phyloP scores from a whole-genome alignment of 176 grass and related monocot genomes.

The Phoenix dactylifera region DNA sequence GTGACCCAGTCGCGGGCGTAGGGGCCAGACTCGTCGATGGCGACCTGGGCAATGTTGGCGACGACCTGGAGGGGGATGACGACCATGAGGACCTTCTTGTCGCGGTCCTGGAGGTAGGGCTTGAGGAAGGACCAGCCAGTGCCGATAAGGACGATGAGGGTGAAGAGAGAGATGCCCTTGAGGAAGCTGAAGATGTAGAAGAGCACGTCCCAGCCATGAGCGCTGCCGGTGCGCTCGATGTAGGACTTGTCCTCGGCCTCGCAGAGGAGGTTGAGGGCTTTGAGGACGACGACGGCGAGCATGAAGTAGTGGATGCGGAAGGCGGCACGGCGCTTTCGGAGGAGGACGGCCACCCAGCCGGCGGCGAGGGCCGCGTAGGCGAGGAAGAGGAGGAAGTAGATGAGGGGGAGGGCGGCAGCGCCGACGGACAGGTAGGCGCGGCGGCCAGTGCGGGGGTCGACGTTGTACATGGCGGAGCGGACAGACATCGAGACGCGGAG shows the following conservation, averaged over 20 bases:
- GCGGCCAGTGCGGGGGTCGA: conserved; percentile 28
- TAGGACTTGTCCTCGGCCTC: too few species aligned
- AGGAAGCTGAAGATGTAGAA: conserved; percentile 74
- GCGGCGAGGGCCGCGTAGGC: too few species aligned
- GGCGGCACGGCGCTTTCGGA: too few species aligned
- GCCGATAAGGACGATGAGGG: conserved; percentile 92
- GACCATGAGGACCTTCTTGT: neutral
- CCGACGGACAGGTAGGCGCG: conserved; percentile 87
- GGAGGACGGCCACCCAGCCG: too few species aligned
- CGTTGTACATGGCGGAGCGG: conserved; percentile 89
- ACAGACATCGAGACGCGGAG: conserved; percentile 73
- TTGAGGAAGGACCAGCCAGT: conserved; percentile 98
- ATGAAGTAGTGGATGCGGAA: too few species aligned
- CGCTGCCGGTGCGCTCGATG: too few species aligned
- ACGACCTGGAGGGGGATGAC: conserved; percentile 74
- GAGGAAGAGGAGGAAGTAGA: too few species aligned
- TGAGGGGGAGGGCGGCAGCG: neutral
- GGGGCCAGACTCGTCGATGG: conserved; percentile 81
- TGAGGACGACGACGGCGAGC: too few species aligned
- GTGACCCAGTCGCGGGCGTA: conserved; percentile 79
- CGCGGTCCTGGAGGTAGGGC: conserved; percentile 76
- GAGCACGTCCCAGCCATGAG: too few species aligned
- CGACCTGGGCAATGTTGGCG: conserved; percentile 88
- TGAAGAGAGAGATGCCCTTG: conserved; percentile 94
- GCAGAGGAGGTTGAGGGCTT: too few species aligned